phyloP scores from a whole-genome alignment of 148 eudicot species.

The Dianthus caryophyllus region DNA sequence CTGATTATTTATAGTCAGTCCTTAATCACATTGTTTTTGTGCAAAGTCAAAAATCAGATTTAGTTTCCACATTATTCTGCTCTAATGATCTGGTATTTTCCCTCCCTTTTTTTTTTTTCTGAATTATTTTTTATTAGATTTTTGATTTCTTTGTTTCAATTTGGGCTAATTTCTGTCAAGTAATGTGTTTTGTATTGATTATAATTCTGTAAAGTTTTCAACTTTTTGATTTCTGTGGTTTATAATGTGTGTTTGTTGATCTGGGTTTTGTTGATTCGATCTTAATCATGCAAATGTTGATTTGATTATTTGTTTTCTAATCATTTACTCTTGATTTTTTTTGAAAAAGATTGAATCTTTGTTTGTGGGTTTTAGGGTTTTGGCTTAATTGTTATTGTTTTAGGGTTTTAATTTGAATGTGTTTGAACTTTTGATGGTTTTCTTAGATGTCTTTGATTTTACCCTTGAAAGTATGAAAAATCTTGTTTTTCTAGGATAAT shows the following conservation, averaged over 20 bases:
- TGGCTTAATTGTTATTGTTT: not conserved
- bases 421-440: not conserved
- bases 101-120: not conserved
- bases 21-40: no score
- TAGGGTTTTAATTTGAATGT: not conserved
- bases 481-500: not conserved
- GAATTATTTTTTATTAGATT: not conserved
- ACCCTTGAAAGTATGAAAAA: not conserved
- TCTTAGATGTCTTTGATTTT: not conserved
- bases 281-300: not conserved
- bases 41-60: not conserved
- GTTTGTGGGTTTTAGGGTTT: not conserved
- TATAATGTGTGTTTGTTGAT: not conserved
- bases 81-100: constrained; percentile 12
- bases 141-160: not conserved
- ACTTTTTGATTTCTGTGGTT: not conserved
- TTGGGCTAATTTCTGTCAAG: no score
- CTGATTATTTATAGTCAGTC: not conserved
- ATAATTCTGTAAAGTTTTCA: not conserved
- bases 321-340: not conserved
- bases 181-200: not conserved
- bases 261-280: constrained; percentile 11
- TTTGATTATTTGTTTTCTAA: not conserved
- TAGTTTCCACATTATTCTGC: not conserved
- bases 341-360: constrained; percentile 5